Base-by-base conservation (phyloP, 768 basidiomycete species). In the Tricholoma hemisulphureum region DNA sequence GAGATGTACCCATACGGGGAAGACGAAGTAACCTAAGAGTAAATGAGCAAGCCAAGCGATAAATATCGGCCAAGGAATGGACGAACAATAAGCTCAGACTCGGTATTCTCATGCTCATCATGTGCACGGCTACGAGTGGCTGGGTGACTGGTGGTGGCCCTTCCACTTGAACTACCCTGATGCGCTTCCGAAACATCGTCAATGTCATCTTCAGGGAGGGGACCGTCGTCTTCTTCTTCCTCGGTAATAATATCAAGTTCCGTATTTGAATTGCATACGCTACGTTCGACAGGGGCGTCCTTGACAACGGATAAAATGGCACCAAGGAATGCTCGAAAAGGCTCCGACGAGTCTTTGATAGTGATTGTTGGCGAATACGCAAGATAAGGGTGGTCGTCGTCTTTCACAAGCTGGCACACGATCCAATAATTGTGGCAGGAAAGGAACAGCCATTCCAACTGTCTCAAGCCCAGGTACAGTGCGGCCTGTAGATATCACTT, bases 321-420 rank as follows among this genome's bases (percentile, higher is more conserved):
- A 37, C 63, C 63, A 21, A 64, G 46, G 50, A 62, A 56, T 29
- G 63, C 58, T 60, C 53, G 59, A 54, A 64, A 64, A 54, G 63
- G 63, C 43, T 18, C 56, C 23, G 63, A 64, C 24, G 63, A 64
- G 41, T 60, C 56, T 9, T 55, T 43, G n/a, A 64, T 62, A 24
- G 46, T 58, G 56, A 64, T 62, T 49, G 37, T 60, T 60, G 61
- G 63, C 50, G 59, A 64, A 57, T 62, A 64, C 5, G 56, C 63
- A 56, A 64, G 59, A n/a, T n/a, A 14, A 5, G 18, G 16, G 16
- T 37, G 16, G 8, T 37, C 16, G 16, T 18, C 16, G 35, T n/a
- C 18, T n/a, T 37, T 37, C 16, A n/a, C 18, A 14, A 43, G 10
- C 10, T 11, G 41, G 20, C 6, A 43, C 4, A 43, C 20, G 20